These are phyloP conservation scores for Flaveria trinervia DNA, from an alignment of 129 eudicot genomes.

Conservation along the genomic window DNA sequence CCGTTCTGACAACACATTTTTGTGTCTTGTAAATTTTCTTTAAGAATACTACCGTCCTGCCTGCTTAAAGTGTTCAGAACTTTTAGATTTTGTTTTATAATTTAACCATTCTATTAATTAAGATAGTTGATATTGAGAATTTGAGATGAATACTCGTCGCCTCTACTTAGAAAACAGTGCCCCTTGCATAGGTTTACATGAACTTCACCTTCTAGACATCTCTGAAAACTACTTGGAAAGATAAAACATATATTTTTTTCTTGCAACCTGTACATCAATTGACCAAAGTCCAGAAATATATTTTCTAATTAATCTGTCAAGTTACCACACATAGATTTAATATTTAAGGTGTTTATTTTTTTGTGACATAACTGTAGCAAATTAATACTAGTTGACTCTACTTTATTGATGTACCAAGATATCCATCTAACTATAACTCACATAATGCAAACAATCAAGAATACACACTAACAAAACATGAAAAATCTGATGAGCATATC, in stretches of 20 bases:
- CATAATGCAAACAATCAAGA: constrained; percentile 11
- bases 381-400: background rate
- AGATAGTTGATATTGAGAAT: background rate
- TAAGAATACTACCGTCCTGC: background rate
- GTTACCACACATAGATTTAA: background rate
- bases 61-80: background rate
- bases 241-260: background rate
- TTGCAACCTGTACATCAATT: background rate
- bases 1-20: background rate
- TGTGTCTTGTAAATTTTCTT: background rate
- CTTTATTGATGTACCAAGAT: constrained; percentile 4
- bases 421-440: constrained; percentile 15
- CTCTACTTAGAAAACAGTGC: background rate
- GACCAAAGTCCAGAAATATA: background rate
- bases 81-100: background rate
- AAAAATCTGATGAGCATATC: background rate
- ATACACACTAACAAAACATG: constrained; percentile 10
- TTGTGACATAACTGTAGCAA: background rate
- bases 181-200: background rate
- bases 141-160: background rate
- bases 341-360: background rate
- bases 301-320: background rate
- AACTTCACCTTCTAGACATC: constrained; percentile 2
- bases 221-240: background rate
- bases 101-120: background rate